phyloP scores from a whole-genome alignment of 345 rosid genomes.

The Toxicodendron radicans region DNA sequence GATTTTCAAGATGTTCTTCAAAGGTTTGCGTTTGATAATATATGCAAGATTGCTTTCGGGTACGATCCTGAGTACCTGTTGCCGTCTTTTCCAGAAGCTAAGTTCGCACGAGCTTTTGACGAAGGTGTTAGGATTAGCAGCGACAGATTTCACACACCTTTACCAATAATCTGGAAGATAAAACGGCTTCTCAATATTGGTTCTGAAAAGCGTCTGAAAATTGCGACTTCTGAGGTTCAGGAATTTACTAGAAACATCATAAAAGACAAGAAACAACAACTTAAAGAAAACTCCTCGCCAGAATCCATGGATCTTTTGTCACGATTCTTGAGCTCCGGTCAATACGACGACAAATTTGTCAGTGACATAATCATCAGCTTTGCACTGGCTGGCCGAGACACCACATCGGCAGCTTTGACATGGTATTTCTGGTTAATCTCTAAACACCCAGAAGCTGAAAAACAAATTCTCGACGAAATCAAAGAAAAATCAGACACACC shows the following conservation, averaged over 20 bases:
- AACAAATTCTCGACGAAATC: conserved; percentile 31
- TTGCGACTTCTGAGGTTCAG: conserved; percentile 37
- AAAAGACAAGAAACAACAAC: conserved; percentile 44
- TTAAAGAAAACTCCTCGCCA: conserved; percentile 18
- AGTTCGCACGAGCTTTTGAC: conserved; percentile 50
- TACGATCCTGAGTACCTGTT: conserved; percentile 58
- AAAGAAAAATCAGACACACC: conserved; percentile 21
- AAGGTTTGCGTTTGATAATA: conserved; percentile 69
- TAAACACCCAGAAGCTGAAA: conserved; percentile 37
- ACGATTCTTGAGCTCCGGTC: conserved; percentile 46
- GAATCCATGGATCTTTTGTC: conserved; percentile 55
- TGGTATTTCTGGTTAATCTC: conserved; percentile 76
- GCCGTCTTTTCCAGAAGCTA: conserved; percentile 40
- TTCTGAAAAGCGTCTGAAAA: conserved; percentile 44
- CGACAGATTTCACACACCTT: conserved; percentile 29
- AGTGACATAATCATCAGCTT: conserved; percentile 61
- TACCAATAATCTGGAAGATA: conserved; percentile 45
- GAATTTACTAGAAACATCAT: conserved; percentile 51
- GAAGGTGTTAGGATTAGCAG: conserved; percentile 41
- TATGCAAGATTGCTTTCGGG: conserved; percentile 71
- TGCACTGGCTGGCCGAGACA: conserved; percentile 65
- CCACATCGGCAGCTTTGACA: conserved; percentile 69
- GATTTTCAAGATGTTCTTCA: conserved; percentile 64
- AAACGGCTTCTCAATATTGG: conserved; percentile 44
- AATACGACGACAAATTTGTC: conserved; percentile 20